Evolutionary conservation across 305 asterid species (phyloP), one percentile per base, ranked within the genome.

Genomic region (Solanum hybrid): DNA sequence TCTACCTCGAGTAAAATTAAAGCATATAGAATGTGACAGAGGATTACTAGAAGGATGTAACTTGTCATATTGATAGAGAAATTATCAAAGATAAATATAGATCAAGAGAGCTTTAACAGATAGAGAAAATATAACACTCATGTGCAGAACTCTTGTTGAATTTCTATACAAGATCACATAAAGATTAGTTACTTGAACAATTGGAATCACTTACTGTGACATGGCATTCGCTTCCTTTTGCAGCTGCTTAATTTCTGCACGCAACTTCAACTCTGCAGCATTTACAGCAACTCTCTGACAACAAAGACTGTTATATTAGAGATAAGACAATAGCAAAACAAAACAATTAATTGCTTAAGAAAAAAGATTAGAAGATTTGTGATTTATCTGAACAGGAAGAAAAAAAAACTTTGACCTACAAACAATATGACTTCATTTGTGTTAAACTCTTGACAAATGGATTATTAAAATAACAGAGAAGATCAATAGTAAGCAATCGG

Each of bases 161-260:
- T 29, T 45, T 4, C 39, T 3, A 38, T 26, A 10, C 20, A 75
- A 87, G 84, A 75, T 39, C 17, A 73, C 22, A 27, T 72, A 27
- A 22, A 87, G 29, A 87, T 87, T 88, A 77, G 29, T 29, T 26
- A 17, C 27, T 45, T 8, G 51, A 51, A 79, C 37, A 31, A 17
- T 72, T 45, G 33, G 20, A 10, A 65, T 34, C 33, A 90, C 99
- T 95, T 91, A 97, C 99, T 96, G 98, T 70, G 99, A 93, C 87
- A 94, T 91, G 68, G 97, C 84, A 91, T 93, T 92, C 17, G 98
- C 99, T 90, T 97, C 99, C 94, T 93, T 96, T 89, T 93, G 91
- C 20, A 97, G 97, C 94, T 92, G 92, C 92, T 94, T 97, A 89
- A 96, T 97, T 93, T 96, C 98, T 83, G 91, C 93, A 22, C 95